Percentiles rank a stretch among this genome's conserved stretches.
Evolutionary conservation across 208 protist species (phyloP).

Genomic region (Borovskyia barvae): DNA sequence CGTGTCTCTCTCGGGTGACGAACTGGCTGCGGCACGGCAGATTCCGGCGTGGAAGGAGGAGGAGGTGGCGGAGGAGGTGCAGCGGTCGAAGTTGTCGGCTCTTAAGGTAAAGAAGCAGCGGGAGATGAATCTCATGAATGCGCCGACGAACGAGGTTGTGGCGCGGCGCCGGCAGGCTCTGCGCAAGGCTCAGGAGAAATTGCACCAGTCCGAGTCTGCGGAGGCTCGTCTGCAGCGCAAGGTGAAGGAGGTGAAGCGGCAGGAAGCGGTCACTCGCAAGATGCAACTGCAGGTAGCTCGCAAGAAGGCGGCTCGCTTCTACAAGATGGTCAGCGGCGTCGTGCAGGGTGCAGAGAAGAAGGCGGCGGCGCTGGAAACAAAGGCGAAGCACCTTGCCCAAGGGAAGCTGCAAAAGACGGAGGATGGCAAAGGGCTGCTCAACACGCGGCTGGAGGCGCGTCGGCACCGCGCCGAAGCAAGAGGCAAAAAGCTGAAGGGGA

Average conservation of each 20-base stretch:
- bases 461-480: slow-evolving; percentile 41
- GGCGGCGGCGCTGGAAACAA: slow-evolving; percentile 52
- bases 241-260: slow-evolving; percentile 59
- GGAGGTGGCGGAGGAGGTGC: slow-evolving; percentile 77
- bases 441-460: slow-evolving; percentile 48
- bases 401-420: slow-evolving; percentile 50
- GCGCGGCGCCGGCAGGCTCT: slow-evolving; percentile 68
- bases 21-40: slow-evolving; percentile 53
- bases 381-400: slow-evolving; percentile 76
- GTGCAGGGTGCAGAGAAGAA: slow-evolving; percentile 65
- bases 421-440: slow-evolving; percentile 67
- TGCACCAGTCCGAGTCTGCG: slow-evolving; percentile 34
- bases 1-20: slow-evolving; percentile 83
- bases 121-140: slow-evolving; percentile 88
- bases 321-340: slow-evolving; percentile 88
- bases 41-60: slow-evolving; percentile 75
- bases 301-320: slow-evolving; percentile 89
- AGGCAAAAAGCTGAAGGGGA: slow-evolving; percentile 51
- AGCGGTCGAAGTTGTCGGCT: slow-evolving; percentile 73
- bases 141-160: slow-evolving; percentile 77
- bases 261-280: slow-evolving; percentile 77
- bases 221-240: slow-evolving; percentile 68
- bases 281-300: slow-evolving; percentile 90
- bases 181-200: slow-evolving; percentile 41
- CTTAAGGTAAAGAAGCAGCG: slow-evolving; percentile 90